Base-by-base conservation (phyloP, 108 stramenopile species). In the Epithemia pelagica region DNA sequence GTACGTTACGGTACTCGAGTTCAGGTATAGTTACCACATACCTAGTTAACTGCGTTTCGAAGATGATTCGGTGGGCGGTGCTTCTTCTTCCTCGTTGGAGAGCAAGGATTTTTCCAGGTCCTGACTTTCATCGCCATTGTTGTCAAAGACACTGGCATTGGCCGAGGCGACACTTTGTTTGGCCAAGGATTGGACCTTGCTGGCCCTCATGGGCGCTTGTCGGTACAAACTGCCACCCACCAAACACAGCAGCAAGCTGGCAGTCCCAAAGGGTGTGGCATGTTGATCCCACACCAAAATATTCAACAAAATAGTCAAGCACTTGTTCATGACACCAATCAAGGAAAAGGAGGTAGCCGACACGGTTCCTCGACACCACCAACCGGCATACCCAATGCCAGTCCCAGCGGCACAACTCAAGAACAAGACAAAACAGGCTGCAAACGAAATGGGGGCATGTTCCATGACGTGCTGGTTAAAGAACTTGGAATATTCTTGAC, bases 261-360 rank as follows among this genome's bases (percentile, higher is more conserved):
- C 65, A 54, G 93, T 84, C 21, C 96, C 96, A 18, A 66, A 67
- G 32, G 86, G 77, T 10, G 78, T 54, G 7, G 96, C 94, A 70
- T 97, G 96, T 56, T 97, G 83, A 67, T 97, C 95, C 94, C 95
- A 94, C 58, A 96, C 80, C 54, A 87, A 33, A 5, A 87, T 53
- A 66, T 95, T 95, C 52, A 92, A 57, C 55, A 94, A 58, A 28
- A 97, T 89, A 1, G 94, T 97, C 54, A 95, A 74, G 58, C 93
- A 89, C 69, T 95, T 95, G 77, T 95, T 95, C 77, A 88, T 77
- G 0, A 95, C 88, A 22, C 94, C 94, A 74, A 95, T 87, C 32
- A 95, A 61, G 0, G 94, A 91, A 71, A 82, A 95, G 52, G 74
- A 77, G 3, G 93, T 87, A 21, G 93, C 93, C 3, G 84, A 86